Base-by-base conservation (phyloP, 305 asterid genomes). In the Fraxinus sp. region DNA sequence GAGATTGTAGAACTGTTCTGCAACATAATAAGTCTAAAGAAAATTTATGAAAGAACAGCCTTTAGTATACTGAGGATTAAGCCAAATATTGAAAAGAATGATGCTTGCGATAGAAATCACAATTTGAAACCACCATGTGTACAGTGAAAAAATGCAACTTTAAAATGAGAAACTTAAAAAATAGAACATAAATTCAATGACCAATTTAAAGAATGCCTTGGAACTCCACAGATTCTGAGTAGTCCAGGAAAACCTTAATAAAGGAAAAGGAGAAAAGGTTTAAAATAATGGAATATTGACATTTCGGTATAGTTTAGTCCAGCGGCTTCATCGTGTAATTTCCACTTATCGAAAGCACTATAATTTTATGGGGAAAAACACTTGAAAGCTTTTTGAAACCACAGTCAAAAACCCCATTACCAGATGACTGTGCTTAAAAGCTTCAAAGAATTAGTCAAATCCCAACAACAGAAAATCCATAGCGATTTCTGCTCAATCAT, bases 391-490 rank as follows among this genome's bases (percentile, higher is more conserved):
- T 46, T 46, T 46, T 11, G 18, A 46, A 46, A 46, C 24, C 30
- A 59, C 22, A 52, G 62, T 59, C n/a, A 46, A 9, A 62, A 62
- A 8, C 14, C 32, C 72, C 4, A 6, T 66, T 59, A 0, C 13
- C 57, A 36, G 41, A 18, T 37, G 57, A 24, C 75, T 59, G 46
- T 72, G n/a, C 18, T 78, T 22, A 57, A 68, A 77, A 71, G 33
- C 57, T 20, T 8, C 64, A 75, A 84, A 77, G 41, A 24, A 49
- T 35, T 16, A 28, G 71, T 75, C 78, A 80, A 75, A 57, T 32
- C 77, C 62, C 39, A 16, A 26, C 49, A 57, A 57, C 26, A 55
- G 66, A 55, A 55, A 55, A 55, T 55, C 1, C 11, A 36, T 16
- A 9, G 22, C 20, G 11, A 66, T 79, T 78, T 79, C 24, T 62